Percentiles rank a stretch among this genome's conserved stretches.
phyloP scores from a whole-genome alignment of 805 yeast genomes.

The Spathaspora sp. region DNA sequence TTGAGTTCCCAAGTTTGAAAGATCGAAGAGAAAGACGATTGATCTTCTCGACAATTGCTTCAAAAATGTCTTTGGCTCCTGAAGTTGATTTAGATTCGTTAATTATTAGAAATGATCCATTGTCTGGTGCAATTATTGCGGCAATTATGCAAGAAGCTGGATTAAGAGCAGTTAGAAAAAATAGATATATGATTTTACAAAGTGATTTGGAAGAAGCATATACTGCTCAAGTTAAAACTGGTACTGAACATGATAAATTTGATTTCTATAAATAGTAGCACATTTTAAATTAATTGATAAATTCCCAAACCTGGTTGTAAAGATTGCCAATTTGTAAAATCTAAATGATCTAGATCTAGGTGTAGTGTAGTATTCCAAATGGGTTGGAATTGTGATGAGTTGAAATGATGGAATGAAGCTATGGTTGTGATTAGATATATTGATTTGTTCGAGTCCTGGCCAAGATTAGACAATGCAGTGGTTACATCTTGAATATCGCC shows the following conservation, averaged over 20 bases:
- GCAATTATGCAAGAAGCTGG: constrained; percentile 99
- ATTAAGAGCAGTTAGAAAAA: constrained; percentile 95
- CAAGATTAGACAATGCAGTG: constrained; percentile 4
- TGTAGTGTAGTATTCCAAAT: constrained; percentile 43
- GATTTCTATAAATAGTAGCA: constrained; percentile 79
- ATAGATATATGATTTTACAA: constrained; percentile 94
- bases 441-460: neutral
- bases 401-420: constrained; percentile 27
- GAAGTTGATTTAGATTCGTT: constrained; percentile 95
- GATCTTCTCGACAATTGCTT: constrained; percentile 91
- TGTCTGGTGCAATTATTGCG: constrained; percentile 96
- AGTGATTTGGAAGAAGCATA: constrained; percentile 97
- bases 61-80: constrained; percentile 97
- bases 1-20: constrained; percentile 92
- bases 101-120: constrained; percentile 92
- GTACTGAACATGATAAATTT: constrained; percentile 92
- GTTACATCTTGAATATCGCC: constrained; percentile 22
- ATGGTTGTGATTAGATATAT: constrained; percentile 36
- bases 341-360: constrained; percentile 74
- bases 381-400: constrained; percentile 11
- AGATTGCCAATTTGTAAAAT: constrained; percentile 42
- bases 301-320: constrained; percentile 62
- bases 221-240: constrained; percentile 93
- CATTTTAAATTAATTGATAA: constrained; percentile 32
- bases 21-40: constrained; percentile 98